Conservation (phyloP, 129 eudicot species). For the carrot (Daucus carota) region DNA sequence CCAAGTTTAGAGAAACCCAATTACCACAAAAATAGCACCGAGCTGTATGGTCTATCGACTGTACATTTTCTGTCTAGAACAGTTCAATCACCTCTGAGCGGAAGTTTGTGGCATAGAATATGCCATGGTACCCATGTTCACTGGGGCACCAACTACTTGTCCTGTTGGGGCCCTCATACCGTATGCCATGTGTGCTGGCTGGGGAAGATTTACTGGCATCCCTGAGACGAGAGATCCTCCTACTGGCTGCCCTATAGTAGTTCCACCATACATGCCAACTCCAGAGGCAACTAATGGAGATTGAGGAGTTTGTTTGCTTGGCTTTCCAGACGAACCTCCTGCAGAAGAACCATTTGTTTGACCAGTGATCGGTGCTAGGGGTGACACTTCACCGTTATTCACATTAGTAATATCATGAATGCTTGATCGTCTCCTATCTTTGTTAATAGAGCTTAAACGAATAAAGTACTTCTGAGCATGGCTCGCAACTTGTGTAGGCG, state of each 20-base stretch:
- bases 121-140: conserved; percentile 40
- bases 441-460: conserved; percentile 40
- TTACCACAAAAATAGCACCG: conserved; percentile 5
- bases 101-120: conserved; percentile 48
- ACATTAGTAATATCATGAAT: conserved; percentile 59
- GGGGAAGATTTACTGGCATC: conserved; percentile 59
- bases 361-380: conserved; percentile 33
- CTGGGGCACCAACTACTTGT: conserved; percentile 46
- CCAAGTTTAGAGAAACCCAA: conserved; percentile 11
- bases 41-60: conserved; percentile 21
- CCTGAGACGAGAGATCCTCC: conserved; percentile 57
- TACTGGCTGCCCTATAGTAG: conserved; percentile 75
- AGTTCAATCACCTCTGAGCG: conserved; percentile 43
- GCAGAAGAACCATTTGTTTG: conserved; percentile 29
- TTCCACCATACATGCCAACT: conserved; percentile 46
- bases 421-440: conserved; percentile 55
- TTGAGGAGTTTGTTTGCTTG: conserved; percentile 34
- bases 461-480: conserved; percentile 64
- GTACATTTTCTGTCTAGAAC: conserved; percentile 12
- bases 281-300: conserved; percentile 15
- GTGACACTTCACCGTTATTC: conserved; percentile 34
- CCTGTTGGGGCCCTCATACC: conserved; percentile 53
- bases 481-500: conserved; percentile 64
- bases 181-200: conserved; percentile 46
- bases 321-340: conserved; percentile 30